phyloP scores from a whole-genome alignment of 2,329 filamentous ascomycete genomes.

The Lachnellula occidentalis region DNA sequence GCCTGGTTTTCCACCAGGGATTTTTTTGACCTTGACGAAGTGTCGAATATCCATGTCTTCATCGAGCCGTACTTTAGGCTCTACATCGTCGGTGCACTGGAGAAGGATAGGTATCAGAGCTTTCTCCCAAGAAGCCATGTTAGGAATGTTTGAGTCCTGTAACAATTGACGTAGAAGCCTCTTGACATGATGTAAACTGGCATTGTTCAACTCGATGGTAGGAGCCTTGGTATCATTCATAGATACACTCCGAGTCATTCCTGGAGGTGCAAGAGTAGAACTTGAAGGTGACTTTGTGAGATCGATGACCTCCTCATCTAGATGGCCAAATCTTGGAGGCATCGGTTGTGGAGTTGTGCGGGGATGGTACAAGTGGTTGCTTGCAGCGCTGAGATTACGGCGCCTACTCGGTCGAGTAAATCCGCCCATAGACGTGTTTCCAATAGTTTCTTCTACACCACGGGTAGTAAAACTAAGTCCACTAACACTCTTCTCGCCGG shows the following conservation, averaged over 20 bases:
- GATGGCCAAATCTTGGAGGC: slow-evolving; percentile 35
- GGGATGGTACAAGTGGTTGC: slow-evolving; percentile 60
- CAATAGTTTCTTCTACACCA: slow-evolving; percentile 55
- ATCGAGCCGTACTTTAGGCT: slow-evolving; percentile 81
- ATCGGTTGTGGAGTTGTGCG: slow-evolving; percentile 64
- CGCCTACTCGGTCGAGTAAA: slow-evolving; percentile 60
- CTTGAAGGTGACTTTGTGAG: slow-evolving; percentile 18
- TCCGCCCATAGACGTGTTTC: slow-evolving; percentile 51
- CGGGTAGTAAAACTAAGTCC: slow-evolving; percentile 65
- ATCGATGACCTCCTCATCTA: slow-evolving; percentile 26
- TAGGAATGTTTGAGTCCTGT: slow-evolving; percentile 67
- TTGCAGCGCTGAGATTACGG: slow-evolving; percentile 80
- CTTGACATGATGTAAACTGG: slow-evolving; percentile 82
- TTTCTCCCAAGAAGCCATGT: slow-evolving; percentile 76
- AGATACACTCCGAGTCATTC: slow-evolving; percentile 72
- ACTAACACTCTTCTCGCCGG: slow-evolving; percentile 69
- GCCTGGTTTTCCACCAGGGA: slow-evolving; percentile 80
- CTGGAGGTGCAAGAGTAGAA: slow-evolving; percentile 31
- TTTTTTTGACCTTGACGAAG: slow-evolving; percentile 96
- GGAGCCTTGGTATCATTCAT: slow-evolving; percentile 70
- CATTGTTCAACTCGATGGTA: slow-evolving; percentile 77
- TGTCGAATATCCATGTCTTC: slow-evolving; percentile 97
- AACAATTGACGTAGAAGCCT: slow-evolving; percentile 80
- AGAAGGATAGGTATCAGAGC: slow-evolving; percentile 86
- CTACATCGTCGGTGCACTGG: slow-evolving; percentile 87